Conservation (phyloP, 1,139 yeast genomes). For the Wickerhamomyces sp. region DNA sequence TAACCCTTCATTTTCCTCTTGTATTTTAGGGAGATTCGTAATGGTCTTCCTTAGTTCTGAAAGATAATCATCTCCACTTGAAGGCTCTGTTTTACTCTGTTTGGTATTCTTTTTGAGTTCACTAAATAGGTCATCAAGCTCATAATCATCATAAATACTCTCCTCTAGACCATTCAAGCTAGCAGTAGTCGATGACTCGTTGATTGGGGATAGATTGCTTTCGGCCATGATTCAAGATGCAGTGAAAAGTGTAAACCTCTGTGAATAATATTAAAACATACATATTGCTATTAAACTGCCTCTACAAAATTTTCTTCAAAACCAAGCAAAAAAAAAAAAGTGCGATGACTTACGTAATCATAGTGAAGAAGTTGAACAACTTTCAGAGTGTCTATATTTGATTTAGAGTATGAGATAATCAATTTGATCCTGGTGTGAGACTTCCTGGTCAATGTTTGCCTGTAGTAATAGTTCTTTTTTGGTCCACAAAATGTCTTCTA, state of each 20-base stretch:
- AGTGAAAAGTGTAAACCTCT: not conserved
- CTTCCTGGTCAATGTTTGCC: constrained; percentile 23
- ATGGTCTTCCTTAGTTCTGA: constrained; percentile 17
- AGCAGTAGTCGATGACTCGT: constrained; percentile 8
- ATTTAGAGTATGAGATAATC: not conserved
- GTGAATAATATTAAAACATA: too few relatives aligned
- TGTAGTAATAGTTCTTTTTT: constrained; percentile 57
- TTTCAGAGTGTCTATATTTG: not conserved
- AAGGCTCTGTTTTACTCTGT: constrained; percentile 1
- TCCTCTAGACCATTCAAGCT: constrained; percentile 8
- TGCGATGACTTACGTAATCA: constrained; percentile 3
- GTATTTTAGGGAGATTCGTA: constrained; percentile 21
- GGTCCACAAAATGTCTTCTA: constrained; percentile 45
- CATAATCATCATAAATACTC: constrained; percentile 11
- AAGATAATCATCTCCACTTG: constrained; percentile 18
- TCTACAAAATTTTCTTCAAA: not conserved
- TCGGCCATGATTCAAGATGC: not conserved
- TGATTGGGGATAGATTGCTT: constrained; percentile 21
- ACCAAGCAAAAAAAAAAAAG: not conserved
- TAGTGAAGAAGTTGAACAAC: not conserved
- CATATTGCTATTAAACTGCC: not conserved
- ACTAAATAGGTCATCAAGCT: constrained; percentile 32
- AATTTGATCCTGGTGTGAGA: constrained; percentile 7
- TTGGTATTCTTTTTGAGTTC: constrained; percentile 29
- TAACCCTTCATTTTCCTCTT: constrained; percentile 7